phyloP scores from a whole-genome alignment of 2,329 filamentous ascomycete species.

The Exserohilum rostratum region DNA sequence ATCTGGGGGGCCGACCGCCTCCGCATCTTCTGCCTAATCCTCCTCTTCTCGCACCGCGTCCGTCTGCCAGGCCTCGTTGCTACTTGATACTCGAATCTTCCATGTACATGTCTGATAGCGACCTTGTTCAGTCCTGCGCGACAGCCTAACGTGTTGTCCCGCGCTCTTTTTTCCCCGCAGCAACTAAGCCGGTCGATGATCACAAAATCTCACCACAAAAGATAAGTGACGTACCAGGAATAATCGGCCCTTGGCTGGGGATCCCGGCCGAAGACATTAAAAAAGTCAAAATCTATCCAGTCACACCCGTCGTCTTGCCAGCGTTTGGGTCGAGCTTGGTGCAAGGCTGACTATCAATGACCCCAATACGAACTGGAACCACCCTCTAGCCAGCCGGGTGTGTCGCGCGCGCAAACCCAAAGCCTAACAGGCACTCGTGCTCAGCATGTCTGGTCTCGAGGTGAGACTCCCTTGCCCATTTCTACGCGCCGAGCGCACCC shows the following conservation, averaged over 20 bases:
- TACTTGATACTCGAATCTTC: background rate
- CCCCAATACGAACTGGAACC: conserved; percentile 1
- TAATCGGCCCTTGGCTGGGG: background rate
- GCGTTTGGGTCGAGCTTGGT: background rate
- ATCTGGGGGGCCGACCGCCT: background rate
- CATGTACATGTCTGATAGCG: background rate
- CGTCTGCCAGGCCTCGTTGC: background rate
- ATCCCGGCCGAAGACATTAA: background rate
- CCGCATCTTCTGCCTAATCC: conserved; percentile 6
- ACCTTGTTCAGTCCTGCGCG: background rate
- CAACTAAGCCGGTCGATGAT: background rate
- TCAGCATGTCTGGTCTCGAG: conserved; percentile 36
- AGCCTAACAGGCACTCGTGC: background rate
- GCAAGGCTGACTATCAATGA: conserved; percentile 2
- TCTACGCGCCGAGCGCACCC: background rate
- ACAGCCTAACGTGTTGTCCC: background rate
- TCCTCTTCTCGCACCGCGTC: conserved; percentile 11
- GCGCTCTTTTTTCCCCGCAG: background rate
- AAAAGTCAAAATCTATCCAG: background rate
- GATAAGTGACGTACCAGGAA: background rate
- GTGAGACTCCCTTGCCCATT: conserved; percentile 21
- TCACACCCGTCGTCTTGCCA: background rate
- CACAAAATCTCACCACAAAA: background rate
- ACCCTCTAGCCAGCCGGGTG: background rate
- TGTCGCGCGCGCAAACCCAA: background rate